phyloP scores from a whole-genome alignment of 371 early-diverging fungal species.

The Umbelopsis sp. region DNA sequence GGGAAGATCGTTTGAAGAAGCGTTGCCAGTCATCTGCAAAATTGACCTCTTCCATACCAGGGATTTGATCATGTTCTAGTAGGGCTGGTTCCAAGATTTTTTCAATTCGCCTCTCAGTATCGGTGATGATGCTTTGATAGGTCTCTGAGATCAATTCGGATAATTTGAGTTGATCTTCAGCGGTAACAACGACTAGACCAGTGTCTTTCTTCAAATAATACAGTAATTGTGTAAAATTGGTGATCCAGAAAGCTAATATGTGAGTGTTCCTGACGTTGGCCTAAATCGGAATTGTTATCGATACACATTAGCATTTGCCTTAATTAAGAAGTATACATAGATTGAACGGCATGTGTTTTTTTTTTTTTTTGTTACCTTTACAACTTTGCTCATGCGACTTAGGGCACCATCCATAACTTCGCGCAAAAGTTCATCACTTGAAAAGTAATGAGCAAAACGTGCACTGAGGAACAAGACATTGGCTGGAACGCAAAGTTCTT shows the following conservation, averaged over 20 bases:
- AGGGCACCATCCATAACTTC: constrained; percentile 68
- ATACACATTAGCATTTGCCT: background rate
- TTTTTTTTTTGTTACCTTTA: constrained; percentile 50
- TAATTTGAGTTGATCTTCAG: constrained; percentile 66
- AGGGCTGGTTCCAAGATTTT: constrained; percentile 71
- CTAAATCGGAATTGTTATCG: constrained; percentile 22
- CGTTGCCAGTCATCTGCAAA: constrained; percentile 69
- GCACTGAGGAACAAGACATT: constrained; percentile 86
- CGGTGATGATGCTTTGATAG: constrained; percentile 64
- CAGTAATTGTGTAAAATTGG: constrained; percentile 77
- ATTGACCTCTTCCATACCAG: constrained; percentile 65
- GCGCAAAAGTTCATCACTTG: constrained; percentile 71
- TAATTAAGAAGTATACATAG: background rate
- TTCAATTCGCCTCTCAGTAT: constrained; percentile 64
- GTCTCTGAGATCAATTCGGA: constrained; percentile 78
- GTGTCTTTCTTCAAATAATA: constrained; percentile 86
- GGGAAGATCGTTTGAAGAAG: constrained; percentile 40
- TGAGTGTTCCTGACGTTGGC: constrained; percentile 37
- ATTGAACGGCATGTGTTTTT: background rate
- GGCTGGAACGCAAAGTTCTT: constrained; percentile 76
- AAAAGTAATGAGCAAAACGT: constrained; percentile 84
- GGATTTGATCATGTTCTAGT: constrained; percentile 75
- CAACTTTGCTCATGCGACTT: constrained; percentile 56
- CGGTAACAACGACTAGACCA: constrained; percentile 67
- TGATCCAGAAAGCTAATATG: constrained; percentile 79